phyloP scores from a whole-genome alignment of 108 stramenopile species.

The Fragilaria crotonensis region DNA sequence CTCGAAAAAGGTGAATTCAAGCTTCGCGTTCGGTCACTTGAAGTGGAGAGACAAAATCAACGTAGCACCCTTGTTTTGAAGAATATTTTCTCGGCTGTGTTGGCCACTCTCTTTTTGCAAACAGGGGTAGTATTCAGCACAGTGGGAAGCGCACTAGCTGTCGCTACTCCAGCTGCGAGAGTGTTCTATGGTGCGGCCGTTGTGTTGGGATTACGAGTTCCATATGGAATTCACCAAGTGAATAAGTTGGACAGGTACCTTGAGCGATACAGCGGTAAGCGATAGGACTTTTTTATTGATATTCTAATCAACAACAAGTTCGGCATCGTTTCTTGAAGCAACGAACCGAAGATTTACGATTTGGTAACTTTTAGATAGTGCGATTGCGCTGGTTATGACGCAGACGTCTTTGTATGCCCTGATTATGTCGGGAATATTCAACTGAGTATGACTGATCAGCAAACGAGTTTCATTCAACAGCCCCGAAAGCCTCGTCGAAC shows the following conservation, averaged over 20 bases:
- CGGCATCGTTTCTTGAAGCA: too few species aligned
- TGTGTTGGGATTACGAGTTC: conserved; percentile 51
- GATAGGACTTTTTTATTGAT: too few species aligned
- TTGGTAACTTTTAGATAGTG: too few species aligned
- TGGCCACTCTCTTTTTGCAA: conserved; percentile 67
- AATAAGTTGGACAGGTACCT: conserved; percentile 76
- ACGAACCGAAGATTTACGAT: too few species aligned
- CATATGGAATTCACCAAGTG: conserved; percentile 58
- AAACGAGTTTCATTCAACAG: too few species aligned
- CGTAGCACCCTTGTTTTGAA: conserved; percentile 76
- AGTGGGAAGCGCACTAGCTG: conserved; percentile 41
- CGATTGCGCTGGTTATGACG: too few species aligned
- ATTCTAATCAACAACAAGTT: too few species aligned
- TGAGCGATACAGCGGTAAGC: conserved; percentile 59
- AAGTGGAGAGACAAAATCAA: conserved; percentile 84
- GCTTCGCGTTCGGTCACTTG: conserved; percentile 85
- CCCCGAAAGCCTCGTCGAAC: too few species aligned
- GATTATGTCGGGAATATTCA: too few species aligned
- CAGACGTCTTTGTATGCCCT: too few species aligned
- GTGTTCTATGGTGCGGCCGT: conserved; percentile 54
- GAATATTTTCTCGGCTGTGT: conserved; percentile 67
- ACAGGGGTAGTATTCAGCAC: conserved; percentile 47
- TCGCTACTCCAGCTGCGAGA: conserved; percentile 30
- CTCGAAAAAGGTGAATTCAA: conserved; percentile 92
- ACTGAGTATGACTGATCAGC: too few species aligned